Base-by-base conservation (phyloP, 768 basidiomycete species). In the Trametes meyenii region DNA sequence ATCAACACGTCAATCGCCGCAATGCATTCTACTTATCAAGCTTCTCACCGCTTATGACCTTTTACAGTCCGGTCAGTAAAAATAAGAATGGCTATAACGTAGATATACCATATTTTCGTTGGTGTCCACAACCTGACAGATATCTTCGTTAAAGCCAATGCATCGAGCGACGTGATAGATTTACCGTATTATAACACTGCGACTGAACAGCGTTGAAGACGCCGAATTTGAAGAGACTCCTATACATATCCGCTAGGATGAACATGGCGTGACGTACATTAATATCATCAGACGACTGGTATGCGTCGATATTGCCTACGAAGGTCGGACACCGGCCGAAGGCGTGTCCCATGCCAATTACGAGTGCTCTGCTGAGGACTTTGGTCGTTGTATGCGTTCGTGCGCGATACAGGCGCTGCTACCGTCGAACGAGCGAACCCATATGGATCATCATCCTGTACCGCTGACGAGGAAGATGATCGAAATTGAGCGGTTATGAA, bases 171-270 rank as follows among this genome's bases (percentile, higher is more conserved):
- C 11, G 10, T 6, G 1, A 3, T 16, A 8, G 2, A 71, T 85
- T 59, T 69, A 94, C 94, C 65, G 81, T 80, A 50, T 90, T 83
- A 65, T 91, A 92, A 70, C 92, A 94, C 29, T 79, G 80, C 14
- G 91, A 93, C 67, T 99, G 96, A 21, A 98, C 85, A 3, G 89
- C 87, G 71, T 98, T 98, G 79, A 98, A 98, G 3, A 89, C 84
- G 0, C 87, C 86, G 65, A 96, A 97, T 69, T 90, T 90, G 83
- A 96, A 97, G 1, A 94, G 76, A 0, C 81, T 77, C 16, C 91
- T 85, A 73, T 89, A 94, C 16, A 86, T 80, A 69, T 94, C 91
- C 52, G 93, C 96, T 96, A 36, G 19, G 14, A 46, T 6, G n/a
- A 5, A 51, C 35, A 3, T 21, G 36, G 10, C 0, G 36, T 21